These are phyloP conservation scores for Eutrema yunnanense DNA, from an alignment of 345 rosid species.

Conservation along the genomic window DNA sequence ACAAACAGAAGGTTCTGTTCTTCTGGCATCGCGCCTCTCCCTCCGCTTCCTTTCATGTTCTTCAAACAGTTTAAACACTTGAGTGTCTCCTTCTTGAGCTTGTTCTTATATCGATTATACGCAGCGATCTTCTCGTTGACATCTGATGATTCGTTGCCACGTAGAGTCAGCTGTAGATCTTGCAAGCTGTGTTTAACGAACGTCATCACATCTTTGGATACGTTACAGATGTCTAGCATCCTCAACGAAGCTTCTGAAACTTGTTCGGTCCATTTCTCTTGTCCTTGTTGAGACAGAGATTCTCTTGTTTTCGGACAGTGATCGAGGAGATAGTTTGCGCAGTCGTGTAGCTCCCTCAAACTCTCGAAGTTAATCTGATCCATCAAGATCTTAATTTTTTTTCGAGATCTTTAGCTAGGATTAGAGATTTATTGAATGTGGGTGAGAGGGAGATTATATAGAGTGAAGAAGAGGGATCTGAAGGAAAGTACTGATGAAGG, in stretches of 20 bases:
- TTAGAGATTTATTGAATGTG: slow-evolving; percentile 5
- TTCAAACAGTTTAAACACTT: slow-evolving; percentile 52
- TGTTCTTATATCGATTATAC: slow-evolving; percentile 47
- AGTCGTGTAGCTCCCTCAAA: slow-evolving; percentile 63
- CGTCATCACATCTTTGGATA: slow-evolving; percentile 54
- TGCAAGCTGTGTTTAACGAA: slow-evolving; percentile 56
- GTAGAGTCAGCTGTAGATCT: slow-evolving; percentile 44
- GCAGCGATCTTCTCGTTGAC: slow-evolving; percentile 42
- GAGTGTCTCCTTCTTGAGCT: slow-evolving; percentile 60
- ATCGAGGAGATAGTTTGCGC: slow-evolving; percentile 59
- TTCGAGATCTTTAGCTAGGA: background rate
- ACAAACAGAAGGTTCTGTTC: slow-evolving; percentile 39
- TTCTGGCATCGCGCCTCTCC: background rate
- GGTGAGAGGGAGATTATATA: background rate
- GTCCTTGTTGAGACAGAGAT: slow-evolving; percentile 38
- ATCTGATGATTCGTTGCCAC: slow-evolving; percentile 41
- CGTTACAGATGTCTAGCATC: slow-evolving; percentile 64
- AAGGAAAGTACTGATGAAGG: slow-evolving; percentile 42
- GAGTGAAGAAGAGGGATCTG: background rate
- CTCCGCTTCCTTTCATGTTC: slow-evolving; percentile 36
- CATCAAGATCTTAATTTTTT: slow-evolving; percentile 25
- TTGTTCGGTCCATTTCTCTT: slow-evolving; percentile 50
- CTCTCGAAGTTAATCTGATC: slow-evolving; percentile 50
- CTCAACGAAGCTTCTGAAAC: slow-evolving; percentile 58
- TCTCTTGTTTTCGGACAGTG: slow-evolving; percentile 49